Conservation (phyloP, 139 green algal genomes). For the Chlorella sp. region DNA sequence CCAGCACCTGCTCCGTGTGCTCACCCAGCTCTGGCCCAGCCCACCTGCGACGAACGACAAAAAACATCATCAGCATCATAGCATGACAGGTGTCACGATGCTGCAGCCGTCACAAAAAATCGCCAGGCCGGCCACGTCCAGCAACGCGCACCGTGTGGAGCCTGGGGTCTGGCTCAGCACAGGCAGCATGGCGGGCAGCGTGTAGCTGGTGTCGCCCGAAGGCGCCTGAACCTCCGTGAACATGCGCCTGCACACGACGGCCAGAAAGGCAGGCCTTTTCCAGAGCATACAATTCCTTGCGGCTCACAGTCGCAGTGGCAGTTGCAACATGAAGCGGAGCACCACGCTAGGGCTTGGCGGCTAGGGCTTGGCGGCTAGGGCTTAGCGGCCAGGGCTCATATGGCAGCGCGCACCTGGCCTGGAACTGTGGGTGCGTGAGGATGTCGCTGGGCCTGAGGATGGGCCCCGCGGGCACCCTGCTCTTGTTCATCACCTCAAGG, state of each 20-base stretch:
- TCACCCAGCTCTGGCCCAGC: conserved; percentile 63
- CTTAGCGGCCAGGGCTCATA: too few relatives aligned
- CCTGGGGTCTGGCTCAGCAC: conserved; percentile 46
- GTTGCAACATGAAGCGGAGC: too few relatives aligned
- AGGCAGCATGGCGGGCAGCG: conserved; percentile 57
- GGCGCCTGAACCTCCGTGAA: conserved; percentile 22
- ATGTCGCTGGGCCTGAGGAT: conserved; percentile 59
- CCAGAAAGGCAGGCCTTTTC: too few relatives aligned
- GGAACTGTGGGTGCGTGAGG: conserved; percentile 42
- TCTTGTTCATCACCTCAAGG: conserved; percentile 43
- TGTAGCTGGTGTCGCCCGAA: conserved; percentile 20
- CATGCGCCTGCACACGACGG: conserved; percentile 44
- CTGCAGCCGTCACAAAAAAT: too few relatives aligned
- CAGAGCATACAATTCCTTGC: too few relatives aligned
- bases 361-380: too few relatives aligned
- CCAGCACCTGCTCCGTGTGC: conserved; percentile 65
- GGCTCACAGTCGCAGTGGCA: too few relatives aligned
- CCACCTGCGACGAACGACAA: too few relatives aligned
- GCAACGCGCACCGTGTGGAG: conserved; percentile 29
- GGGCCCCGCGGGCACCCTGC: conserved; percentile 55
- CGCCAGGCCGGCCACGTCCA: not conserved
- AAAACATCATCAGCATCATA: too few relatives aligned
- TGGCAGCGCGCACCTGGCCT: conserved; percentile 4
- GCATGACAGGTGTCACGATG: too few relatives aligned
- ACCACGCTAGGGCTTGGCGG: too few relatives aligned